Conservation (phyloP, 2,329 filamentous ascomycete species). For the Colletotrichum gloeosporioides region DNA sequence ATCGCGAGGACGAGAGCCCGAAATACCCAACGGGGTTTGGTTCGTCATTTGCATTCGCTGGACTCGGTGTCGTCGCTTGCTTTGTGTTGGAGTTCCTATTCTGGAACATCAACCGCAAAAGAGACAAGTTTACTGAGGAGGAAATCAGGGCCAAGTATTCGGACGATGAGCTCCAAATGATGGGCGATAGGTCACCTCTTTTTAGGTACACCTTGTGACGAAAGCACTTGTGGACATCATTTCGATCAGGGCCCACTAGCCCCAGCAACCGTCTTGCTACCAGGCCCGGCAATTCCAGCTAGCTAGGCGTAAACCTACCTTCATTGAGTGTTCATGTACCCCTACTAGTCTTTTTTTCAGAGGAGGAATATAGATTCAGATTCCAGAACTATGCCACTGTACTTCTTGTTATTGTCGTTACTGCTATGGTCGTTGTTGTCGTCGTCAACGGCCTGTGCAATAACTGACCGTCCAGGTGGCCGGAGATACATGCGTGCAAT, state of each 20-base stretch:
- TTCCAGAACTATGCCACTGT: rapidly evolving
- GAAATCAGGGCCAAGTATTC: conserved; percentile 27
- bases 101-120: conserved; percentile 29
- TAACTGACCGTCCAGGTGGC: neutral
- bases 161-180: conserved; percentile 32
- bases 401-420: neutral
- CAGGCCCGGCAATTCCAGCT: neutral
- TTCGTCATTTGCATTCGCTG: conserved; percentile 34
- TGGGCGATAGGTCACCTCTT: conserved; percentile 31
- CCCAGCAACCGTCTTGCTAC: neutral
- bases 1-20: conserved; percentile 36
- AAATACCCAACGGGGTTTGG: conserved; percentile 53
- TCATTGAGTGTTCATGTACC: neutral
- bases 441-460: neutral
- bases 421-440: too few relatives aligned
- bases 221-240: neutral
- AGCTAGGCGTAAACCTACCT: rapidly evolving
- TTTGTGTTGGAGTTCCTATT: conserved; percentile 33
- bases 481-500: too few relatives aligned
- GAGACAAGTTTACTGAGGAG: conserved; percentile 26
- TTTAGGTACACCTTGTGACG: neutral
- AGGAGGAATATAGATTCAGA: neutral
- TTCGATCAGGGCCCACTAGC: neutral
- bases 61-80: conserved; percentile 30
- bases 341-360: rapidly evolving